Conservation (phyloP, 805 yeast species). For the Metschnikowia koreensis region DNA sequence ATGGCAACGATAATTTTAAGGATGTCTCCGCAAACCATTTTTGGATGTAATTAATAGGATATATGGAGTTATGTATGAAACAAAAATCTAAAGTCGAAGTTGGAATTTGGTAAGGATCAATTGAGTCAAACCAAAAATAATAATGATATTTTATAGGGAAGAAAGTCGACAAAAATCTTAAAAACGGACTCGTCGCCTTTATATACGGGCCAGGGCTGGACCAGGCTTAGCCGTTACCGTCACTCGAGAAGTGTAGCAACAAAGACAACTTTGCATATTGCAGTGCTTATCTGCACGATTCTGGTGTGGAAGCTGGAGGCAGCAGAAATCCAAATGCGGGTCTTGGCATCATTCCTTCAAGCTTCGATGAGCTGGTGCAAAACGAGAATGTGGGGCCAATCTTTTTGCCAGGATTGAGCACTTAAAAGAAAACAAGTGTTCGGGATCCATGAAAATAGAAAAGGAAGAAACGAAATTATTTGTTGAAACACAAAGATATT, state of each 20-base stretch:
- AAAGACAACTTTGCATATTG: neutral
- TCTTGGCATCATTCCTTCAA: no score
- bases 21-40: slow-evolving; percentile 50
- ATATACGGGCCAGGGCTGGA: neutral
- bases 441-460: no score
- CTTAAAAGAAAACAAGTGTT: no score
- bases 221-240: neutral
- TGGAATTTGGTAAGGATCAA: neutral
- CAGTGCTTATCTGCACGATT: neutral
- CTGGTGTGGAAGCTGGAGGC: neutral
- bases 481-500: no score
- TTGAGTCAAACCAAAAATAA: neutral
- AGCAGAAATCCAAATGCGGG: no score
- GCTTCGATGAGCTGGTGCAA: no score
- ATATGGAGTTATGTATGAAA: neutral
- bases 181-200: neutral
- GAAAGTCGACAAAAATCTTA: neutral
- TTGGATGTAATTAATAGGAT: neutral
- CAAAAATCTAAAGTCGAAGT: neutral
- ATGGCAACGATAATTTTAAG: slow-evolving; percentile 51
- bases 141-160: neutral
- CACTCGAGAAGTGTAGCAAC: neutral
- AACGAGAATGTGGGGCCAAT: no score
- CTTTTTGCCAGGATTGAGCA: no score
- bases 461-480: no score